Base-by-base conservation (phyloP, 2,329 filamentous ascomycete species). In the Fusarium protoensiforme region DNA sequence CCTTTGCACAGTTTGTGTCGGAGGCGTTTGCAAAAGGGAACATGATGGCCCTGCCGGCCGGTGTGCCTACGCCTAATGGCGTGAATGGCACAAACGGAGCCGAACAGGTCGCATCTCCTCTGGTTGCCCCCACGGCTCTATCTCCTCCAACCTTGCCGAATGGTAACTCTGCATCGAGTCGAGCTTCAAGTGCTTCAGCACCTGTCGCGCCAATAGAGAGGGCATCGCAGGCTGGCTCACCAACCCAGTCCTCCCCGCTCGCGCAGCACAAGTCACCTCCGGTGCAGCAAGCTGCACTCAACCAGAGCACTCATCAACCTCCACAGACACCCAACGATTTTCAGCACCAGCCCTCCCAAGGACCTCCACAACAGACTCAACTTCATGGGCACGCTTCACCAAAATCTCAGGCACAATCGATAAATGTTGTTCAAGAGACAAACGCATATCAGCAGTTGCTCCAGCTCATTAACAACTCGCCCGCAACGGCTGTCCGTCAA, bases 401-500 rank as follows among this genome's bases (percentile, higher is more conserved):
- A 39, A 36, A n/a, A n/a, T 20, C 39, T 14, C 53, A 33, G 61
- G 51, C 16, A 27, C 46, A 22, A 14, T 39, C 10, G 46, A 8
- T 9, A 27, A 51, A 24, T 7, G 24, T 76, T 82, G 4, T 76
- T 84, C 16, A 79, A 76, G 7, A 82, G 2, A 63, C 71, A 9
- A 39, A 60, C 5, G 60, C 68, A 43, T 81, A 81, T 38, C 60
- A 64, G n/a, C 48, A 69, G 4, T 70, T 83, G 33, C 27, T 57
- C 2, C 35, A 67, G 4, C 33, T 83, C 22, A 78, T 90, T 6
- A 80, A 82, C 18, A 82, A 83, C 46, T 80, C 84, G 16, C 72
- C 84, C 8, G 81, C 86, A 1, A 80, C 85, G 35, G 83, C 84
- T n/a, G 85, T 89, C 22, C 83, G 87, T 14, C 84, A 85, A 51